A percentile compares a stretch with the other conserved stretches of the same genome.
These are phyloP conservation scores for Scedosporium aurantiacum DNA, from an alignment of 2,329 filamentous ascomycete genomes.

Conservation along the genomic window DNA sequence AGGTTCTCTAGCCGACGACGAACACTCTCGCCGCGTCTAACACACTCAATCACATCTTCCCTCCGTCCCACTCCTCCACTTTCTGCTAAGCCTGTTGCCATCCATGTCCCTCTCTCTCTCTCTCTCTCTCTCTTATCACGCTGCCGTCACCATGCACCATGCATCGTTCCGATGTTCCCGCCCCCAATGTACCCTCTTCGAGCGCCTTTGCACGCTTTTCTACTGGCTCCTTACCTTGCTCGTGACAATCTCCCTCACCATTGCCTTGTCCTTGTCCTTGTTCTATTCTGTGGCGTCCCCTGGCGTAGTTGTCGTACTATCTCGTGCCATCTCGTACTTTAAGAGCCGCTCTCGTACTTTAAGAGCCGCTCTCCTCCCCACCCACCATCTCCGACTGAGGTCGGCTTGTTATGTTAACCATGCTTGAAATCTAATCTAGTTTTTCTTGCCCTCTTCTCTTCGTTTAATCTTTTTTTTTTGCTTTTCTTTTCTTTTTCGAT, in stretches of 20 bases:
- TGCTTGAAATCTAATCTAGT: constrained; percentile 3
- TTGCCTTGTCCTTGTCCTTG: neutral
- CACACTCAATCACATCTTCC: neutral
- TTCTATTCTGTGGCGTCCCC: too few relatives aligned
- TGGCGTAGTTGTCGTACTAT: too few relatives aligned
- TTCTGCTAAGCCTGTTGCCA: neutral
- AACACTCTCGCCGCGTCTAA: neutral
- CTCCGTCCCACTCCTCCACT: neutral
- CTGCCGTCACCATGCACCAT: neutral
- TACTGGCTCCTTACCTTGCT: neutral
- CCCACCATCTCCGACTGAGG: neutral
- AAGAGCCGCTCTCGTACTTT: neutral
- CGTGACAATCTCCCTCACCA: neutral
- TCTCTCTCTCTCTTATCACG: neutral
- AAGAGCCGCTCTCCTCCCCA: neutral
- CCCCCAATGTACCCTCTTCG: neutral
- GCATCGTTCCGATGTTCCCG: neutral
- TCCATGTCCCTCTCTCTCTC: neutral
- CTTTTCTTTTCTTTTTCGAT: constrained; percentile 15
- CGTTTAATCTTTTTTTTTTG: constrained; percentile 20
- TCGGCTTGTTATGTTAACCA: neutral
- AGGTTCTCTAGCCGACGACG: neutral
- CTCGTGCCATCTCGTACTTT: neutral
- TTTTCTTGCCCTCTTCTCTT: constrained; percentile 13
- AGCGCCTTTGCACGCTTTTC: neutral